Conservation (phyloP, 2,329 filamentous ascomycete species). For the Trematosphaeria pertusa region DNA sequence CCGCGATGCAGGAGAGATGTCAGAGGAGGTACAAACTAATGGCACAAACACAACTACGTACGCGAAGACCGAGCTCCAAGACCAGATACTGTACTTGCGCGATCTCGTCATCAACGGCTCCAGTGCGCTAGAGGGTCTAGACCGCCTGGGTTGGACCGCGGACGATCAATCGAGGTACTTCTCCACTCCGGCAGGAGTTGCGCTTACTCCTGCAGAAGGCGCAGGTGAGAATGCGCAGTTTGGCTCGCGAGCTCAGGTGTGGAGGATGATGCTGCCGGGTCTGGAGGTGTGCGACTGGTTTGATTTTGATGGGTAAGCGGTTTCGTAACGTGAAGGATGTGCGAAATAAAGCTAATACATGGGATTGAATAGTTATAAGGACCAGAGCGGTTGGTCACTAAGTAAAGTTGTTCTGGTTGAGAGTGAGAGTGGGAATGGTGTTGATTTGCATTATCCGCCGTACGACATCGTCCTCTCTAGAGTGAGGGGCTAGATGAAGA, state of each 20-base stretch:
- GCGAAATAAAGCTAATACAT: not conserved
- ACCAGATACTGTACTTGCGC: constrained; percentile 36
- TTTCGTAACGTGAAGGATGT: not conserved
- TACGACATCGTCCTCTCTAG: constrained; percentile 32
- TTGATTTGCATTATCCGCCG: constrained; percentile 39
- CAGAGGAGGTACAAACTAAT: constrained; percentile 19
- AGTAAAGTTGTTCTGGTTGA: constrained; percentile 38
- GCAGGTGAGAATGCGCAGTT: constrained; percentile 30
- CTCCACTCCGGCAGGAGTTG: constrained; percentile 30
- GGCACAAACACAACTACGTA: constrained; percentile 21
- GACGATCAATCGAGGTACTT: constrained; percentile 24
- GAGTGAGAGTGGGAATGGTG: constrained; percentile 17
- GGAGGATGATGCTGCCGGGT: constrained; percentile 35
- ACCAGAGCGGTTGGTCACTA: constrained; percentile 39
- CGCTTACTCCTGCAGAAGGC: constrained; percentile 35
- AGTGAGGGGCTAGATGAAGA: no score
- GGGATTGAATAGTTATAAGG: constrained; percentile 30
- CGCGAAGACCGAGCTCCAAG: constrained; percentile 31
- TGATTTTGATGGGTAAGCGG: constrained; percentile 38
- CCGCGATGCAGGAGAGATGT: constrained; percentile 26
- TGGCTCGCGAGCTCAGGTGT: constrained; percentile 33
- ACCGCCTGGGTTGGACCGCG: constrained; percentile 32
- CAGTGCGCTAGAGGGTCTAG: constrained; percentile 36
- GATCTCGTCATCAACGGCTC: constrained; percentile 36
- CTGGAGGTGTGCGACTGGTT: constrained; percentile 38